These are phyloP conservation scores for Botrytis medusae DNA, from an alignment of 2,329 filamentous ascomycete genomes.

Conservation along the genomic window DNA sequence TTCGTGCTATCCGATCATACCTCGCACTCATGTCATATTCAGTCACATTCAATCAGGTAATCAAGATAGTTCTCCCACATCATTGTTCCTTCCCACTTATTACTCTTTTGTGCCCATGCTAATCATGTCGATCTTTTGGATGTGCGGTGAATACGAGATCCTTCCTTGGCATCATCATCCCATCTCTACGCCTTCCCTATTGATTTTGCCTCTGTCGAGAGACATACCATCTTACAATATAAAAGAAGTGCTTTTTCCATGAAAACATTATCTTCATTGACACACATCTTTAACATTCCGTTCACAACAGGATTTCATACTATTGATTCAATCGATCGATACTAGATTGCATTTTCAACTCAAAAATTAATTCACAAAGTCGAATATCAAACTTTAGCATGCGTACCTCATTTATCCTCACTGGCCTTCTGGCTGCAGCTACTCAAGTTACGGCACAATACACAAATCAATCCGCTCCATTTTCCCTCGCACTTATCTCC, in stretches of 20 bases:
- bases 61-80: not conserved
- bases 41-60: not conserved
- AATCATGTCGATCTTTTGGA: conserved; percentile 6
- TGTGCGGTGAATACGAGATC: conserved; percentile 12
- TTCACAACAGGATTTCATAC: not conserved
- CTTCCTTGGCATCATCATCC: conserved; percentile 10
- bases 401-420: conserved; percentile 29
- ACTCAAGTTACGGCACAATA: conserved; percentile 34
- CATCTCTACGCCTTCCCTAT: conserved; percentile 7
- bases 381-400: conserved; percentile 23
- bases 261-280: not conserved
- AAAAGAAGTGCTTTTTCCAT: not conserved
- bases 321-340: not conserved
- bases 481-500: conserved; percentile 45
- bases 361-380: not conserved
- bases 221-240: not conserved
- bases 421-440: conserved; percentile 27
- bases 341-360: not conserved
- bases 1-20: not conserved
- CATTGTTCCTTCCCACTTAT: not conserved
- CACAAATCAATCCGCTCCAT: conserved; percentile 45
- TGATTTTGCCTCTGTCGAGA: not conserved
- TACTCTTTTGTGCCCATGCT: not conserved
- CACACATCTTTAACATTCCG: not conserved
- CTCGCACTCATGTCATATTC: not conserved